Evolutionary conservation across 805 yeast genomes (phyloP), one percentile per base, ranked within the genome.

Genomic region (Candida succiphila): DNA sequence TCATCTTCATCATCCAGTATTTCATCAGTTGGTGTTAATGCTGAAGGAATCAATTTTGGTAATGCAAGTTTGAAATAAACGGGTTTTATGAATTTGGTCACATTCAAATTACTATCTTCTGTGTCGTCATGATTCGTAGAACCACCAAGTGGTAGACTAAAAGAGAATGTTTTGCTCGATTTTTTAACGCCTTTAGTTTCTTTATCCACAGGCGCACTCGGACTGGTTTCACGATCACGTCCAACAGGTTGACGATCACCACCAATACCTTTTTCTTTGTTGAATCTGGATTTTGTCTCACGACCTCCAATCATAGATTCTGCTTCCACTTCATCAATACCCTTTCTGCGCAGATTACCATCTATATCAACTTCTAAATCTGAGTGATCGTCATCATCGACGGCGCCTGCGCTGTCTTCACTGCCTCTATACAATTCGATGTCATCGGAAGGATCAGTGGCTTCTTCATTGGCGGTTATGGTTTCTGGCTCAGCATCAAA

Each of bases 111-210:
- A n/a, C n/a, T n/a, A n/a, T n/a, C n/a, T n/a, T n/a, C n/a, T n/a
- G n/a, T n/a, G n/a, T n/a, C n/a, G n/a, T n/a, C n/a, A n/a, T n/a
- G n/a, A n/a, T n/a, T n/a, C n/a, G n/a, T n/a, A n/a, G n/a, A n/a
- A n/a, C n/a, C n/a, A 7, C 75, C 76, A 45, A 76, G 72, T 4
- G 83, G 83, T 33, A 77, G 58, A 15, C 78, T 67, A 41, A 77
- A 75, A 26, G 72, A 61, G 39, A 73, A 73, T 43, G 63, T 65
- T 32, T 60, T 64, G 10, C 15, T 25, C 4, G 31, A 15, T 13
- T 30, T 23, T 4, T 21, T 18, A 3, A 27, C 17, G 21, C 24
- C 29, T 16, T 25, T 9, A 12, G 15, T 18, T 7, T 17, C 8
- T 22, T 24, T 22, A 24, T 30, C 17, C 17, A 17, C 27, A 17